Percentiles rank a stretch among this genome's conserved stretches.
Evolutionary conservation across 192 early-diverging fungal genomes (phyloP).

Genomic region (Physocladia obscura): DNA sequence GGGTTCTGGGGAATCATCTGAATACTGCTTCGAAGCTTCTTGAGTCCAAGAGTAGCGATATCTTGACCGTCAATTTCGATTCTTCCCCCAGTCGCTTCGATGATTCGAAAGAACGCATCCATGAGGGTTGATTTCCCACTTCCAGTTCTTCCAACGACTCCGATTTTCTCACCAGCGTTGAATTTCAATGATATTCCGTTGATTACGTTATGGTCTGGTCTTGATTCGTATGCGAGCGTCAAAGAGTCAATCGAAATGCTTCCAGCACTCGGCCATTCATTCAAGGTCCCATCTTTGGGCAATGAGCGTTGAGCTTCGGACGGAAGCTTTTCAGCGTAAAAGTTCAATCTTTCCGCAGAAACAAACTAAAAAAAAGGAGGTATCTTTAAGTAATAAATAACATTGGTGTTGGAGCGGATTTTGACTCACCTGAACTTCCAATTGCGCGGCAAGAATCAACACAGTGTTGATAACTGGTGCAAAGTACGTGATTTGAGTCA

Average conservation of each 20-base stretch:
- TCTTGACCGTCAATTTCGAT: constrained; percentile 67
- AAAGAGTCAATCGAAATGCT: constrained; percentile 62
- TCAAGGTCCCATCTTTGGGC: constrained; percentile 5
- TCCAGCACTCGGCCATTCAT: constrained; percentile 17
- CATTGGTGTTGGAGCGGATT: background rate
- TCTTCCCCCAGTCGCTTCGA: constrained; percentile 52
- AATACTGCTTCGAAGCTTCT: constrained; percentile 51
- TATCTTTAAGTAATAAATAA: background rate
- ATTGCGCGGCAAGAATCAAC: background rate
- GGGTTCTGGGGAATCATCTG: constrained; percentile 64
- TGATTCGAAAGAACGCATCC: constrained; percentile 64
- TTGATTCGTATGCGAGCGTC: constrained; percentile 51
- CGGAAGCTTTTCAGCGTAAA: constrained; percentile 30
- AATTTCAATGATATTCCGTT: constrained; percentile 68
- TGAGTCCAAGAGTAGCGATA: constrained; percentile 58
- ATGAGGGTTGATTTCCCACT: constrained; percentile 71
- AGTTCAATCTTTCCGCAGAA: constrained; percentile 40
- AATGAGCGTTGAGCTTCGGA: background rate
- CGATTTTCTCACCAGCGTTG: constrained; percentile 73
- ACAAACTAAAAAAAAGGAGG: constrained; percentile 28
- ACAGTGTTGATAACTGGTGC: background rate
- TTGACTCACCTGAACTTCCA: constrained; percentile 19
- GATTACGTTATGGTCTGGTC: constrained; percentile 58
- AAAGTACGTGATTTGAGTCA: constrained; percentile 17
- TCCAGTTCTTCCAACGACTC: constrained; percentile 82